Percentiles rank a stretch among this genome's conserved stretches.
Evolutionary conservation across 164 flowering plant species (phyloP).

Genomic region (Macadamia integrifolia): DNA sequence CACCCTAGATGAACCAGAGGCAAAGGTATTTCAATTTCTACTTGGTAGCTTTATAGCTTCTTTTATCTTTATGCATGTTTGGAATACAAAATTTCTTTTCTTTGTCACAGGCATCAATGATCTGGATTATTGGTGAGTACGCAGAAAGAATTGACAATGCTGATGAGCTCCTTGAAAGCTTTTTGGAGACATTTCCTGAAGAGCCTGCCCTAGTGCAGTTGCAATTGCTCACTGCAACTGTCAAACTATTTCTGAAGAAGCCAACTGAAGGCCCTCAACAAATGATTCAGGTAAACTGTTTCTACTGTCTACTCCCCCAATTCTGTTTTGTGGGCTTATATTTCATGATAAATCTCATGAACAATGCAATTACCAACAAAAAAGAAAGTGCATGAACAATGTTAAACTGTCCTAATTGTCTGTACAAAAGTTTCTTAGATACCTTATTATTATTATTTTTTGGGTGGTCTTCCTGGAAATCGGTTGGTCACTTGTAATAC

Average conservation of each 20-base stretch:
- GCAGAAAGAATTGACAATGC: slow-evolving; percentile 99
- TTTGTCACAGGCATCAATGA: slow-evolving; percentile 85
- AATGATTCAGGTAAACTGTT: slow-evolving; percentile 84
- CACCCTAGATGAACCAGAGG: slow-evolving; percentile 98
- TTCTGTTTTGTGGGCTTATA: not conserved
- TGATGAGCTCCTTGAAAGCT: slow-evolving; percentile 97
- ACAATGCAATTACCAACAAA: not conserved
- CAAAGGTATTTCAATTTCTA: slow-evolving; percentile 59
- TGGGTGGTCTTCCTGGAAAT: too few relatives aligned
- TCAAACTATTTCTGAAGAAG: slow-evolving; percentile 91
- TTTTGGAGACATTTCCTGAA: slow-evolving; percentile 93
- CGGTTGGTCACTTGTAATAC: too few relatives aligned
- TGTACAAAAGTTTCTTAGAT: too few relatives aligned
- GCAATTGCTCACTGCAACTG: slow-evolving; percentile 95
- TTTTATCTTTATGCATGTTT: not conserved
- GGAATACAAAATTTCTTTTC: not conserved
- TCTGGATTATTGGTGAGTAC: slow-evolving; percentile 99
- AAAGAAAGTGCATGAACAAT: too few relatives aligned
- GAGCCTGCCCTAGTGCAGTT: slow-evolving; percentile 96
- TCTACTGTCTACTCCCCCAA: not conserved
- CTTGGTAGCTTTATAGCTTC: not conserved
- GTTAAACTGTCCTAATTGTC: too few relatives aligned
- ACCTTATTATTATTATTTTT: too few relatives aligned
- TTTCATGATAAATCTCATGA: not conserved
- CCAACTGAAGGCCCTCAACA: slow-evolving; percentile 99